Base-by-base conservation (phyloP, 441 rosid species). In the Rhodomyrtus psidioides region DNA sequence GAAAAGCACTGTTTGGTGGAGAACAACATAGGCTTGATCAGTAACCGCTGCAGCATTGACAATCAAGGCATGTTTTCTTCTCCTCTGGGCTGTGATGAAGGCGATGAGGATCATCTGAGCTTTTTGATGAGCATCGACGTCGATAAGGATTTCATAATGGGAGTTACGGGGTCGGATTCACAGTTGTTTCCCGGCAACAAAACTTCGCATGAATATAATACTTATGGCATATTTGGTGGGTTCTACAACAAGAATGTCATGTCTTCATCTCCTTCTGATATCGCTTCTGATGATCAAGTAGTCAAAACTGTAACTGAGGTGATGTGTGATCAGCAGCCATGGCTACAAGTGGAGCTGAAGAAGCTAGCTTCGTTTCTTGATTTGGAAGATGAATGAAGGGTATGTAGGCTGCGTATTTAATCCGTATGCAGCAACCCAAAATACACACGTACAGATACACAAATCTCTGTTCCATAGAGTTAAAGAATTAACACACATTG, bases 341-440 rank as follows among this genome's bases (percentile, higher is more conserved):
- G 39, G 51, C 27, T 84, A 26, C 53, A 34, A 9, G 30, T 24
- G 62, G 86, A 53, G 82, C 82, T 84, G 82, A 70, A 84, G 82
- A 84, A 84, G 53, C 56, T 54, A 83, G 86, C 83, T 62, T 53
- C 83, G 12, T 84, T 74, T 55, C 83, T 84, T 74, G 86, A 84
- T 84, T 84, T 84, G 60, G 86, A 84, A 53, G 83, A 74, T 54
- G 82, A 74, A 9, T 84, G 86, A 12, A 51, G 23, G 55, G 58
- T 55, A 19, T 26, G n/a, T n/a, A n/a, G n/a, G n/a, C n/a, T n/a
- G n/a, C n/a, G n/a, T n/a, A n/a, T n/a, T n/a, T n/a, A n/a, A n/a
- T n/a, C n/a, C n/a, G n/a, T n/a, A n/a, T n/a, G n/a, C n/a, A n/a
- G n/a, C n/a, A n/a, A n/a, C n/a, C n/a, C n/a, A n/a, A n/a, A n/a